Conservation (phyloP, 176 grass and related monocot species). For the Rhynchospora breviuscula region DNA sequence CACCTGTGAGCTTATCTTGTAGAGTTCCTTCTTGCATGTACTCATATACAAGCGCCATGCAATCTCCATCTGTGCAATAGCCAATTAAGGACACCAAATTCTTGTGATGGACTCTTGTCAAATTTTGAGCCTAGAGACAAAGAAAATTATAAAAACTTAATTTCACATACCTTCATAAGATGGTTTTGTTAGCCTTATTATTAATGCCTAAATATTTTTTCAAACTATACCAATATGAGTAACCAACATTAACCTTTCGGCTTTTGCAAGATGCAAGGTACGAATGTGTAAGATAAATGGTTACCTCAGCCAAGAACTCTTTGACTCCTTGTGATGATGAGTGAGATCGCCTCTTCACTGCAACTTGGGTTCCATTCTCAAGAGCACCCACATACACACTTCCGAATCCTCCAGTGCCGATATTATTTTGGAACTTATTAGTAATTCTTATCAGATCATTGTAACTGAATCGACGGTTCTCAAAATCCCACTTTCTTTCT, state of each 20-base stretch:
- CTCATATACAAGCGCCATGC: constrained; percentile 38
- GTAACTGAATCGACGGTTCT: constrained; percentile 43
- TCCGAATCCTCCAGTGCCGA: constrained; percentile 46
- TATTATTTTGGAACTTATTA: constrained; percentile 28
- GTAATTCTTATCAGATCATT: constrained; percentile 39
- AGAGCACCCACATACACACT: neutral
- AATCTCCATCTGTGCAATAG: constrained; percentile 37
- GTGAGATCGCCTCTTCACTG: too few species aligned
- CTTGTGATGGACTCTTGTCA: constrained; percentile 46
- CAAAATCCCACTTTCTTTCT: constrained; percentile 6
- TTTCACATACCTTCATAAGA: constrained; percentile 31
- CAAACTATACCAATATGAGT: neutral
- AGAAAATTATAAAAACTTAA: constrained; percentile 10
- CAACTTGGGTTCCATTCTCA: neutral
- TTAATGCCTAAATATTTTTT: neutral
- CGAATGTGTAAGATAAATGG: neutral
- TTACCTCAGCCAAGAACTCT: neutral
- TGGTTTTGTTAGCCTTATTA: constrained; percentile 32
- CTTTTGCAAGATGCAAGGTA: neutral
- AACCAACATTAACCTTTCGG: neutral
- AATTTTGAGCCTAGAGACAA: constrained; percentile 23
- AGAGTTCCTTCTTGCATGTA: constrained; percentile 45
- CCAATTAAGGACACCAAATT: constrained; percentile 46
- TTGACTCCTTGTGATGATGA: too few species aligned
- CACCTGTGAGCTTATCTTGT: constrained; percentile 39